Evolutionary conservation across 768 basidiomycete genomes (phyloP).

Genomic region (Gautieria morchelliformis): DNA sequence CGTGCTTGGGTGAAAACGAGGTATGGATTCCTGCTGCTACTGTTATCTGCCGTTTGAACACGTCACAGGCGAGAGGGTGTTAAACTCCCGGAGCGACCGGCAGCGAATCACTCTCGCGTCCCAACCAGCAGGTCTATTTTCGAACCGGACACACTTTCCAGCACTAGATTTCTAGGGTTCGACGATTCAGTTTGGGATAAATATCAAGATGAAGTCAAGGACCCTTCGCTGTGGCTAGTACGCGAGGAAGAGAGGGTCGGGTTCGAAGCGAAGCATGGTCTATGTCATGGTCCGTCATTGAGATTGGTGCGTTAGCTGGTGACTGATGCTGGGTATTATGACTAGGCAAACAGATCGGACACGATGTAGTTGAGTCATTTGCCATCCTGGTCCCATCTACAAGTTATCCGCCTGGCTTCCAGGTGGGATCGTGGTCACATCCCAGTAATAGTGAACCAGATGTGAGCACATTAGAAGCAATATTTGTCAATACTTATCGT

Average conservation of each 20-base stretch:
- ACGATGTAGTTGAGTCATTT: not conserved
- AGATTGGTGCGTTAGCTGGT: not conserved
- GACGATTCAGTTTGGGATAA: not conserved
- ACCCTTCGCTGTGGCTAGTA: not conserved
- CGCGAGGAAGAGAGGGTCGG: not conserved
- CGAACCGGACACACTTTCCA: no score
- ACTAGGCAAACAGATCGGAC: not conserved
- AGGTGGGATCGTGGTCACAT: not conserved
- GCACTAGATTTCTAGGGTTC: no score
- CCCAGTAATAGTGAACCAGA: not conserved
- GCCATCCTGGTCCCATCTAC: constrained; percentile 1
- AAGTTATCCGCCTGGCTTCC: not conserved
- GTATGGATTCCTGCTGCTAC: not conserved
- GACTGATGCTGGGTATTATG: not conserved
- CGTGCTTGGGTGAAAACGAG: not conserved
- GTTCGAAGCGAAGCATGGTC: not conserved
- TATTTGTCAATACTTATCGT: not conserved
- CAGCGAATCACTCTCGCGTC: no score
- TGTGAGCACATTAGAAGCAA: not conserved
- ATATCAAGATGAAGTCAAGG: not conserved
- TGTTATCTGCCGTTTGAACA: not conserved
- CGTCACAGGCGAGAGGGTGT: not conserved
- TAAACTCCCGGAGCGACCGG: not conserved
- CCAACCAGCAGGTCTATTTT: no score
- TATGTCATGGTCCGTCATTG: not conserved